These are phyloP conservation scores for Yarrowia sp. DNA, from an alignment of 805 yeast genomes.

Conservation along the genomic window DNA sequence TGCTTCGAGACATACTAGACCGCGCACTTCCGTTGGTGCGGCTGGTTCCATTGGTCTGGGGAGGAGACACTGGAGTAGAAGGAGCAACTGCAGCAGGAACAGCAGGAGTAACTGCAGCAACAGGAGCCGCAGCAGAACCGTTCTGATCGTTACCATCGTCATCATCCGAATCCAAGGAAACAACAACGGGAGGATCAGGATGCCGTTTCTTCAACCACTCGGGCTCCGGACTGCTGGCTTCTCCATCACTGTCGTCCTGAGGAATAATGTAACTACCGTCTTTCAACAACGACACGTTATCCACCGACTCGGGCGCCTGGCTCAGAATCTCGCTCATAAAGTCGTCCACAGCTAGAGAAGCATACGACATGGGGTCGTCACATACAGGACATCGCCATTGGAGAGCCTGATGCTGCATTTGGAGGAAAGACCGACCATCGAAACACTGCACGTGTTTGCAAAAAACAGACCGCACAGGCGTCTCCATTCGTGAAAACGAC, in stretches of 20 bases:
- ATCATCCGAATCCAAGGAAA: slow-evolving; percentile 51
- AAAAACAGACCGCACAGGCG: slow-evolving; percentile 64
- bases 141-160: slow-evolving; percentile 37
- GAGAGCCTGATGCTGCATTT: slow-evolving; percentile 73
- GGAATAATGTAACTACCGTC: slow-evolving; percentile 70
- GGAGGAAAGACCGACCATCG: slow-evolving; percentile 71
- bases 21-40: not conserved
- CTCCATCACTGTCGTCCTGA: slow-evolving; percentile 31
- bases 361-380: slow-evolving; percentile 47
- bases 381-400: slow-evolving; percentile 91
- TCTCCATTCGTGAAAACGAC: slow-evolving; percentile 61
- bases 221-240: slow-evolving; percentile 19
- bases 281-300: slow-evolving; percentile 59
- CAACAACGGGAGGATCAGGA: slow-evolving; percentile 40
- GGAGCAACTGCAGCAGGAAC: not conserved
- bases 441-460: slow-evolving; percentile 88
- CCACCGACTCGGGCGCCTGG: slow-evolving; percentile 52
- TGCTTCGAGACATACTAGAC: not conserved
- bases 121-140: not conserved
- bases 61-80: not conserved
- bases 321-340: slow-evolving; percentile 62
- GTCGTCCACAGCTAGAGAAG: slow-evolving; percentile 69
- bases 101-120: not conserved
- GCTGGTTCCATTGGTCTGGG: not conserved
- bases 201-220: not conserved